Evolutionary conservation across 176 grass and related monocot species (phyloP).

Genomic region (Ananas comosus): DNA sequence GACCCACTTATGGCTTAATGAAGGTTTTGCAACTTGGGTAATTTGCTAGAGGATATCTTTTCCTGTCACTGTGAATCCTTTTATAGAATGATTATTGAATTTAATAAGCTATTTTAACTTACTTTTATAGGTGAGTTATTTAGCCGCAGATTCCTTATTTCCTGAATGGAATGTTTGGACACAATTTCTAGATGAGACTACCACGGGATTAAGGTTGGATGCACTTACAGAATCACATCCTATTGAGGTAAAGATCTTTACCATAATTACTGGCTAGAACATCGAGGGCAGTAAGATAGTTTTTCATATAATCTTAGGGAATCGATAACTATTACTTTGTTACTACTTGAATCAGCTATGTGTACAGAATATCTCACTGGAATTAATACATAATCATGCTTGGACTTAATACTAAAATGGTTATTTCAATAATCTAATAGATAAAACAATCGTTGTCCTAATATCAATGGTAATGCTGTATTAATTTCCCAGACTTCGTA

Average conservation of each 20-base stretch:
- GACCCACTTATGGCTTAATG: constrained; percentile 96
- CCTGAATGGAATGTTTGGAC: constrained; percentile 99
- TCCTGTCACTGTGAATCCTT: neutral
- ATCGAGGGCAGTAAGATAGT: neutral
- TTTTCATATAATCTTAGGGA: neutral
- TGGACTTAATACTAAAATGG: neutral
- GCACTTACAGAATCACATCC: constrained; percentile 86
- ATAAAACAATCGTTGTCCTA: neutral
- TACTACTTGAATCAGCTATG: neutral
- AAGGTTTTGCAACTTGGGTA: constrained; percentile 99
- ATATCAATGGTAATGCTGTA: neutral
- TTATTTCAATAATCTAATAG: neutral
- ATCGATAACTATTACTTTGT: neutral
- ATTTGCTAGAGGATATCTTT: constrained; percentile 5
- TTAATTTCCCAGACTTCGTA: neutral
- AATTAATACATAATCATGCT: neutral
- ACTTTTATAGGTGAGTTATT: constrained; percentile 57
- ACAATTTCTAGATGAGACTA: constrained; percentile 77
- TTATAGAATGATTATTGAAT: neutral
- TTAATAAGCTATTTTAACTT: constrained; percentile 13
- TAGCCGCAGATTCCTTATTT: constrained; percentile 65
- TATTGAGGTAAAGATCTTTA: constrained; percentile 59
- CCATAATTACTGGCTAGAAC: neutral
- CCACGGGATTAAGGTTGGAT: constrained; percentile 70
- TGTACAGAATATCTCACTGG: too few species aligned